Evolutionary conservation across 169 alveolate genomes (phyloP), one percentile per base, ranked within the genome.

Genomic region (Plasmodium knowlesi): DNA sequence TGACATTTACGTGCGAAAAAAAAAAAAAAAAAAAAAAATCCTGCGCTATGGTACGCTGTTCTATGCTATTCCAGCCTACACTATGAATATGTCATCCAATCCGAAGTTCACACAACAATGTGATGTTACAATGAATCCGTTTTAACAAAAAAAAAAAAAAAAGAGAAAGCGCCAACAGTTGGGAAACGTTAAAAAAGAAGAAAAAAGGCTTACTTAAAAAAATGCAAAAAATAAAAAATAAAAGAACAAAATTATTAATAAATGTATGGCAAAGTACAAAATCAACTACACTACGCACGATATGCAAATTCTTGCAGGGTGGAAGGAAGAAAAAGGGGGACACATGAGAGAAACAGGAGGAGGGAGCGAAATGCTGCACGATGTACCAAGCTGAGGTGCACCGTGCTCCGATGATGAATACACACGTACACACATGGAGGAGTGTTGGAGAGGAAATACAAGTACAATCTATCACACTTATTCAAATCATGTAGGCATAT

Each of bases 21-120:
- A 14, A 50, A 57, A 82, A n/a, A n/a, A 50, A 82, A 54, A 82
- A 82, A 82, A 82, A 71, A 37, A 83, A 57, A 83, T 30, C 30
- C 61, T n/a, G 53, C 28, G n/a, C 37, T 16, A n/a, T 8, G 32
- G 0, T 12, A 25, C 19, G 53, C 28, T 80, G 5, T 22, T 5
- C 14, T 12, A 25, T 41, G 53, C 28, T 80, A 16, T 22, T 5
- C 14, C 16, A 41, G 2, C 6, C 61, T 46, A 46, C 57, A 14
- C 53, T 41, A 41, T 8, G 19, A 0, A 0, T 14, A 22, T 50
- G 61, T 12, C 19, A 32, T 4, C 46, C 83, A 74, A 8, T 19
- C 46, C 57, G 8, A 74, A 12, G 46, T 6, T 10, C 22, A n/a
- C 54, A 34, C 83, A 34, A n/a, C 43, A 32, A 6, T 16, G 54